phyloP scores from a whole-genome alignment of 2,329 filamentous ascomycete genomes.

The Metarhizium rileyi region DNA sequence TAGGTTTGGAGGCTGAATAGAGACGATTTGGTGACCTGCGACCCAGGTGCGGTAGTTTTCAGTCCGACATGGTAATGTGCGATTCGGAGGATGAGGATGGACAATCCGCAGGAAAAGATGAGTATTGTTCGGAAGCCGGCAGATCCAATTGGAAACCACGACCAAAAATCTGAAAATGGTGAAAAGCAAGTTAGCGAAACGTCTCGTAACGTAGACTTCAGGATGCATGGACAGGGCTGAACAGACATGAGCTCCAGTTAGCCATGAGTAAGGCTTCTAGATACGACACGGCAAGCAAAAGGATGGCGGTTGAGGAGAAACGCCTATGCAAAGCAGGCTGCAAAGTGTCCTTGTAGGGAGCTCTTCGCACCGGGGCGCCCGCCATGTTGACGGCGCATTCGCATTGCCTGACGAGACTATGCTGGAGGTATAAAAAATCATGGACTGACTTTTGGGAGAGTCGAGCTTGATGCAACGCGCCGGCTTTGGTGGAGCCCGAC shows the following conservation, averaged over 20 bases:
- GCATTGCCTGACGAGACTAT: conserved; percentile 16
- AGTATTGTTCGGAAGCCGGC: conserved; percentile 65
- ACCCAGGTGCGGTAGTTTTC: conserved; percentile 59
- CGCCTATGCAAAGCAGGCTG: conserved; percentile 80
- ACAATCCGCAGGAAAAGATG: conserved; percentile 66
- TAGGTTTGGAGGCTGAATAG: conserved; percentile 50
- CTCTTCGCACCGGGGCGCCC: conserved; percentile 42
- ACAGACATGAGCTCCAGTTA: conserved; percentile 59
- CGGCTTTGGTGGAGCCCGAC: not conserved
- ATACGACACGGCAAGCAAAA: conserved; percentile 65
- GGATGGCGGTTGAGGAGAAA: conserved; percentile 67
- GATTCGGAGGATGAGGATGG: conserved; percentile 77
- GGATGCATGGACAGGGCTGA: not conserved
- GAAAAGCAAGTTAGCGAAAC: conserved; percentile 8
- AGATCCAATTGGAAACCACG: conserved; percentile 73
- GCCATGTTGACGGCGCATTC: conserved; percentile 42
- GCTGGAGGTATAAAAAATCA: conserved; percentile 22
- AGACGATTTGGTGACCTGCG: conserved; percentile 52
- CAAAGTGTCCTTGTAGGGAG: conserved; percentile 77
- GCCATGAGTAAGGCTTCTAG: conserved; percentile 60
- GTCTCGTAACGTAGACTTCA: not conserved
- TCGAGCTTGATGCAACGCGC: not conserved
- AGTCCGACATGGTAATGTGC: conserved; percentile 68
- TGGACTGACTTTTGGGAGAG: conserved; percentile 20
- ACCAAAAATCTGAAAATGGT: conserved; percentile 59